Evolutionary conservation across 2,329 filamentous ascomycete genomes (phyloP).

Genomic region (Penicillium sclerotiorum): DNA sequence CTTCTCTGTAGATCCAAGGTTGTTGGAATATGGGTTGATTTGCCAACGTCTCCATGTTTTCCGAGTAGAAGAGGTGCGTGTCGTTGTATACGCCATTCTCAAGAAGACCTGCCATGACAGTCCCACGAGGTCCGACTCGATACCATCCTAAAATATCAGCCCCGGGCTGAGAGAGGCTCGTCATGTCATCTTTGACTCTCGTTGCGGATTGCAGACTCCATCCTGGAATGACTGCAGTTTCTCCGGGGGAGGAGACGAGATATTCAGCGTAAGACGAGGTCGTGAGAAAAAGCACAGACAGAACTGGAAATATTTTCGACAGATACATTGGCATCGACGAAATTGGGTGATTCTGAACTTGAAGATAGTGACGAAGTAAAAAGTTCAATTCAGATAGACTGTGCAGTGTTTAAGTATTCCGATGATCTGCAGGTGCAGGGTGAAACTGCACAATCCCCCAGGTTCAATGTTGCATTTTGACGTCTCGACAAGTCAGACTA

Average conservation of each 20-base stretch:
- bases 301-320: neutral
- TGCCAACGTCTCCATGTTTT: slow-evolving; percentile 49
- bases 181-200: slow-evolving; percentile 38
- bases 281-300: slow-evolving; percentile 2
- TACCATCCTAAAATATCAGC: slow-evolving; percentile 57
- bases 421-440: no score
- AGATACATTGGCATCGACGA: neutral
- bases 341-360: no score
- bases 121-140: slow-evolving; percentile 53
- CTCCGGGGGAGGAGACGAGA: slow-evolving; percentile 28
- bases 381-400: no score
- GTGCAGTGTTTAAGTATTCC: no score
- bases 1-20: slow-evolving; percentile 62
- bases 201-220: slow-evolving; percentile 57
- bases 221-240: slow-evolving; percentile 31
- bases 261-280: neutral
- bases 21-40: slow-evolving; percentile 53
- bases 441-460: no score
- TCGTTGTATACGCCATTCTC: slow-evolving; percentile 57
- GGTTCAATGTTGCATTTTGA: neutral
- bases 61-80: slow-evolving; percentile 58
- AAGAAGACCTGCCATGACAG: slow-evolving; percentile 62
- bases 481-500: no score
- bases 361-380: no score
- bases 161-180: slow-evolving; percentile 46